phyloP scores from a whole-genome alignment of 1,284 basidiomycete genomes.

The Vanrija sp. region DNA sequence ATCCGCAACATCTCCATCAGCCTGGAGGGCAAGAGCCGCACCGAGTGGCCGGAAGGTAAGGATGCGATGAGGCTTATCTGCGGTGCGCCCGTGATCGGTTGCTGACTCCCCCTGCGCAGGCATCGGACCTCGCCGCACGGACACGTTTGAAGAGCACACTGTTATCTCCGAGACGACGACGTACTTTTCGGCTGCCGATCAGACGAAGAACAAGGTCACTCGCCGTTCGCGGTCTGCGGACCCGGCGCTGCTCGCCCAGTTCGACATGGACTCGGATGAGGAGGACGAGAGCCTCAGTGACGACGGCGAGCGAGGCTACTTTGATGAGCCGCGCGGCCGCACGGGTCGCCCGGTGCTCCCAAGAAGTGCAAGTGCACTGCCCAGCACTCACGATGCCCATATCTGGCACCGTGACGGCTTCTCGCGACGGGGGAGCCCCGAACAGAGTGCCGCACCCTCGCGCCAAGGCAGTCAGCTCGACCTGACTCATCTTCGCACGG shows the following conservation, averaged over 20 bases:
- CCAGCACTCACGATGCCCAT: constrained; percentile 16
- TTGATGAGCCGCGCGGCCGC: too few relatives aligned
- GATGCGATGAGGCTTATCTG: constrained; percentile 6
- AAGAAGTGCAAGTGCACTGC: constrained; percentile 36
- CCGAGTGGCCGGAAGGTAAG: constrained; percentile 82
- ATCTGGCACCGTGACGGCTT: constrained; percentile 29
- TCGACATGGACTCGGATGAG: constrained; percentile 38
- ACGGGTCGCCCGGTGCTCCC: background rate
- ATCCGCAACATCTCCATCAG: constrained; percentile 81
- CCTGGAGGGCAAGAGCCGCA: constrained; percentile 63
- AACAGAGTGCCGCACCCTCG: background rate
- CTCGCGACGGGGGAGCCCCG: constrained; percentile 15
- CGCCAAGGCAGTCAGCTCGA: background rate
- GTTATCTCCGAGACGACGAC: constrained; percentile 69
- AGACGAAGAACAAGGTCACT: constrained; percentile 23
- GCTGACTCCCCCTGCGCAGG: constrained; percentile 51
- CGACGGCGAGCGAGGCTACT: constrained; percentile 11
- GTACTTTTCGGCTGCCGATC: constrained; percentile 62
- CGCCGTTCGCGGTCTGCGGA: constrained; percentile 73
- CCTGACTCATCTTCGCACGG: background rate
- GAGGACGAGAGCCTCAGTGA: constrained; percentile 43
- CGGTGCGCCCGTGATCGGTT: background rate
- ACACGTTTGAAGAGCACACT: constrained; percentile 74
- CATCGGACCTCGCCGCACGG: constrained; percentile 71
- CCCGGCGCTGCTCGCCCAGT: constrained; percentile 56